Base-by-base conservation (phyloP, 768 basidiomycete species). In the Piloderma croceum region DNA sequence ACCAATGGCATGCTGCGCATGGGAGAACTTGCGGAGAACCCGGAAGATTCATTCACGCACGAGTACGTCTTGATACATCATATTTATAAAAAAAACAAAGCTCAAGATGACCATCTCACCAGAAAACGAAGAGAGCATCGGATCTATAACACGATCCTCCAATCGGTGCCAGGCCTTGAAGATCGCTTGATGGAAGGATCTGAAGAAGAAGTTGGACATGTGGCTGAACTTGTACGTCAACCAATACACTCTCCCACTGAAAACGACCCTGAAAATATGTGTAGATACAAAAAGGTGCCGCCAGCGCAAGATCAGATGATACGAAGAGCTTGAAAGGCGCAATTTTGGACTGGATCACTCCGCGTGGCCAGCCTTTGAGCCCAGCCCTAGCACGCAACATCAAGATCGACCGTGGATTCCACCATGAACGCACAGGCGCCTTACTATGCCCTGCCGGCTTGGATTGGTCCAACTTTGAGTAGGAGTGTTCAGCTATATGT, bases 301-400 rank as follows among this genome's bases (percentile, higher is more conserved):
- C 45, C 23, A 37, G 51, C 7, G 51, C 54, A 2, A 33, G 52
- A n/a, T n/a, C n/a, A n/a, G n/a, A n/a, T n/a, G n/a, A n/a, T n/a
- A n/a, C n/a, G n/a, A n/a, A n/a, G n/a, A n/a, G n/a, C n/a, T n/a
- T n/a, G n/a, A n/a, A n/a, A n/a, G n/a, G n/a, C n/a, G n/a, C n/a
- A n/a, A n/a, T 19, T 27, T 44, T 34, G 48, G 48, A 57, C 23
- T 59, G 57, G 56, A 56, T 60, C 6, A 52, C 45, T 7, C 51
- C 51, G 1, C 37, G 31, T 22, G 45, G 54, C 7, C 37, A 48
- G 11, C 19, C 44, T 9, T 37, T 54, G 2, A 31, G 5, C 10
- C 48, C 42, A n/a, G 34, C 24, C 31, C 25, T 39, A 19, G 34
- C n/a, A n/a, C n/a, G n/a, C n/a, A n/a, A n/a, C n/a, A n/a, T n/a